These are phyloP conservation scores for Aegilops longissima DNA, from an alignment of 176 grass and related monocot species.

Conservation along the genomic window DNA sequence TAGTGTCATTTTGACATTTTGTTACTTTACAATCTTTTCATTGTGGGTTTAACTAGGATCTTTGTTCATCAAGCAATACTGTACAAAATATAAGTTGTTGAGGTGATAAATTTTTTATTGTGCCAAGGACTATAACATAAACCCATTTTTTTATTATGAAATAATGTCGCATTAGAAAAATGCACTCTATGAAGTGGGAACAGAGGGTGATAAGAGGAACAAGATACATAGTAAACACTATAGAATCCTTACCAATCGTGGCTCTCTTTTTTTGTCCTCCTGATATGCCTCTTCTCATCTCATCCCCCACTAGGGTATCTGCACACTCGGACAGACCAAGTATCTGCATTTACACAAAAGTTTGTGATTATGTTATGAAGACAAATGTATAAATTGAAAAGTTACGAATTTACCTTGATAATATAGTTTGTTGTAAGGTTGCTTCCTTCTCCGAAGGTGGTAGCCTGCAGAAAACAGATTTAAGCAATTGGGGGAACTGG, in stretches of 20 bases:
- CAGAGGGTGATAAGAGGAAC: background rate
- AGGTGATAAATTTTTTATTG: background rate
- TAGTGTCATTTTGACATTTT: background rate
- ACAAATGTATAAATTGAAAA: constrained; percentile 20
- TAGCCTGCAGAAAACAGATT: constrained; percentile 44
- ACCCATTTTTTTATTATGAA: background rate
- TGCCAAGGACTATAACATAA: background rate
- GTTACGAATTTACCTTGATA: constrained; percentile 57
- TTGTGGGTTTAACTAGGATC: background rate
- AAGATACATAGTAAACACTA: background rate
- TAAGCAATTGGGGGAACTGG: constrained; percentile 35
- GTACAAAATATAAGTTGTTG: background rate
- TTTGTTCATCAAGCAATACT: background rate
- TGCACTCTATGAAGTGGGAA: background rate
- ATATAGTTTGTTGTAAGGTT: constrained; percentile 89
- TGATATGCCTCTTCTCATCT: constrained; percentile 92
- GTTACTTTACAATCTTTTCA: background rate
- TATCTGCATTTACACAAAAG: constrained; percentile 55
- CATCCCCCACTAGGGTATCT: constrained; percentile 84
- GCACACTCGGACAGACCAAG: constrained; percentile 85
- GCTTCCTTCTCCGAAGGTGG: constrained; percentile 74
- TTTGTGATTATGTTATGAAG: background rate
- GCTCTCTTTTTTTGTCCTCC: constrained; percentile 97
- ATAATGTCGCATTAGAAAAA: background rate
- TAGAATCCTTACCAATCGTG: constrained; percentile 64